Base-by-base conservation (phyloP, 2,329 filamentous ascomycete species). In the Stagonosporopsis tanaceti region DNA sequence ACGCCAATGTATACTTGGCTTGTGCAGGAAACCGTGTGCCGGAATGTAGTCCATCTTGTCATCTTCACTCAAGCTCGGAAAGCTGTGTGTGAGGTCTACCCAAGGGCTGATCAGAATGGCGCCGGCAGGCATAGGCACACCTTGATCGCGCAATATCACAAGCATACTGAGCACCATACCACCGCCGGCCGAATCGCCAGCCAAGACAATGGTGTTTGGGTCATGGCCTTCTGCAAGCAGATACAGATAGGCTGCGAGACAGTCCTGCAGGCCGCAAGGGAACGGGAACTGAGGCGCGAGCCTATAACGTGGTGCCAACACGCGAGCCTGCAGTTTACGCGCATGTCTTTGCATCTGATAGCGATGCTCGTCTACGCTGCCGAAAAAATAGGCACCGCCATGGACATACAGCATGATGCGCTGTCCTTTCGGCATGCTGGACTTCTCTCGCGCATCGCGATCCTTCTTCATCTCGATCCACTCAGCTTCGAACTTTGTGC, bases 341-440 rank as follows among this genome's bases (percentile, higher is more conserved):
- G 95, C 95, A 82, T 98, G 93, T 46, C 94, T 85, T 77, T 99
- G 95, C 83, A 99, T 88, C 82, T 98, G 94, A 78, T 98, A 98
- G n/a, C 95, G 88, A 80, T 98, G 95, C 76, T 96, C 93, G 72
- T 97, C 93, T 35, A 97, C 89, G 67, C 92, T 96, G 14, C 95
- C 94, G 74, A 99, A 98, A 78, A 89, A 99, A 78, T 97, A 98
- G 20, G 91, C 94, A 6, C 94, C 94, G 14, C 95, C 95, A 71
- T 98, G 95, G 22, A 98, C 83, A 77, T 98, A 98, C 24, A 99
- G 81, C 86, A 98, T 97, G 56, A 96, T 87, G 50, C 93, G 87
- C 65, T 87, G 88, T 17, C 85, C 85, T 22, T 84, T 82, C 17
- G 58, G 50, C 46, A 86, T 85, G 15, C 79, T 79, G 0, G 79